Evolutionary conservation across 1,284 basidiomycete species (phyloP).

Genomic region (Microstroma glucosiphilum): DNA sequence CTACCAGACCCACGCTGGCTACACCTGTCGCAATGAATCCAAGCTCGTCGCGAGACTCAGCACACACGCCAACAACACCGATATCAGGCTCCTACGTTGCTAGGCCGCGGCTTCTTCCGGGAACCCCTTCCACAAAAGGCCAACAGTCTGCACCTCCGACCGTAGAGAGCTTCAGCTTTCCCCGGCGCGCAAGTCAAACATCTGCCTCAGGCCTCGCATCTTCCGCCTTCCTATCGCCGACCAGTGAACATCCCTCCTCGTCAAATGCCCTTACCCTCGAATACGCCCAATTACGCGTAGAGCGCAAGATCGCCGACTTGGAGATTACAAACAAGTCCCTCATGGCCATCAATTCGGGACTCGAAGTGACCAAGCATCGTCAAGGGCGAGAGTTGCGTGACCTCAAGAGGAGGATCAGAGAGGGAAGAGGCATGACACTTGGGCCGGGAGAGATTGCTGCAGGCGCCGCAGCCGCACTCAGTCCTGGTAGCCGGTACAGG

Average conservation of each 20-base stretch:
- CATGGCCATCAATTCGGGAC: constrained; percentile 52
- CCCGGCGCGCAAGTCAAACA: no score
- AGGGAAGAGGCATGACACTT: constrained; percentile 16
- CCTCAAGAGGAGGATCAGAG: constrained; percentile 30
- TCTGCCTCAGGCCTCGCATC: no score
- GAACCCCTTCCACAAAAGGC: not conserved
- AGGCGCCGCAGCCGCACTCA: not conserved
- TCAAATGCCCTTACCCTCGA: constrained; percentile 12
- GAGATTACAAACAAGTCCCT: constrained; percentile 54
- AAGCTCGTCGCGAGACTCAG: not conserved
- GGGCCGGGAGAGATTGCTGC: constrained; percentile 8
- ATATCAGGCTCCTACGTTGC: not conserved
- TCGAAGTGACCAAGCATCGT: constrained; percentile 52
- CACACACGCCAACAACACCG: not conserved
- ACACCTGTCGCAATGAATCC: no score
- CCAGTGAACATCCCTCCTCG: constrained; percentile 2
- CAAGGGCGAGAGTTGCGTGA: constrained; percentile 51
- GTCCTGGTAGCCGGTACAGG: constrained; percentile 4
- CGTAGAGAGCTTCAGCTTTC: not conserved
- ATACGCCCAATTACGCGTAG: constrained; percentile 34
- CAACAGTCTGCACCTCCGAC: not conserved
- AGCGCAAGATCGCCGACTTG: constrained; percentile 52
- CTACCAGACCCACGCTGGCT: no score
- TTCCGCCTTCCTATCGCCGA: not conserved
- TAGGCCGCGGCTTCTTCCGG: not conserved